Conservation (phyloP, 441 rosid genomes). For the Syzygium syzygioides region DNA sequence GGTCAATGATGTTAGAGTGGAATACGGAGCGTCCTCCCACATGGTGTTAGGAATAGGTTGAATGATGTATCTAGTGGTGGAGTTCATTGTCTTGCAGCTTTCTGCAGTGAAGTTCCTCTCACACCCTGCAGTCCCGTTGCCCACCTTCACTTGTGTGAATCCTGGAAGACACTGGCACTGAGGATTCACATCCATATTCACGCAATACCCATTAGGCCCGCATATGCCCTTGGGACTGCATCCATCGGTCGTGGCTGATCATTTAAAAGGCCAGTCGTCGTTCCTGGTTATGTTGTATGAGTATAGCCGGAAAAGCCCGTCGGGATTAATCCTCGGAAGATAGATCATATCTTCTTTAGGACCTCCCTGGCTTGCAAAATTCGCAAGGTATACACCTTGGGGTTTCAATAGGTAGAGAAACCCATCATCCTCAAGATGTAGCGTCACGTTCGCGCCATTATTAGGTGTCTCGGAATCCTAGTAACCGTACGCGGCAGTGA, state of each 20-base stretch:
- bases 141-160: conserved; percentile 1
- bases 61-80: background rate
- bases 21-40: background rate
- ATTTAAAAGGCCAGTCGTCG: background rate
- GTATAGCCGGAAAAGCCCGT: conserved; percentile 25
- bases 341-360: background rate
- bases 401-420: conserved; percentile 18
- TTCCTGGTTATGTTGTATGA: conserved; percentile 1
- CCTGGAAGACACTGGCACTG: conserved; percentile 20
- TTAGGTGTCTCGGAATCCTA: background rate
- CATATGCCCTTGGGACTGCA: conserved; percentile 18
- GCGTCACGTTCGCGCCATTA: conserved; percentile 1
- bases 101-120: background rate
- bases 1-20: background rate
- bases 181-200: background rate
- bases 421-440: conserved; percentile 16
- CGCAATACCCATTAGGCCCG: conserved; percentile 22
- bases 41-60: background rate
- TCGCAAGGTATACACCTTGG: background rate
- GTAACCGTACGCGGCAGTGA: background rate
- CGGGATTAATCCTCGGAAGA: conserved; percentile 7
- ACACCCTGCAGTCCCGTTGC: background rate
- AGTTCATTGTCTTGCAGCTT: background rate
- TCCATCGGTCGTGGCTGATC: background rate
- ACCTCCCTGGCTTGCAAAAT: background rate